A percentile compares a stretch with the other conserved stretches of the same genome.
These are phyloP conservation scores for Encephalitozoon intestinalis DNA, from an alignment of 371 early-diverging fungal genomes.

Conservation along the genomic window DNA sequence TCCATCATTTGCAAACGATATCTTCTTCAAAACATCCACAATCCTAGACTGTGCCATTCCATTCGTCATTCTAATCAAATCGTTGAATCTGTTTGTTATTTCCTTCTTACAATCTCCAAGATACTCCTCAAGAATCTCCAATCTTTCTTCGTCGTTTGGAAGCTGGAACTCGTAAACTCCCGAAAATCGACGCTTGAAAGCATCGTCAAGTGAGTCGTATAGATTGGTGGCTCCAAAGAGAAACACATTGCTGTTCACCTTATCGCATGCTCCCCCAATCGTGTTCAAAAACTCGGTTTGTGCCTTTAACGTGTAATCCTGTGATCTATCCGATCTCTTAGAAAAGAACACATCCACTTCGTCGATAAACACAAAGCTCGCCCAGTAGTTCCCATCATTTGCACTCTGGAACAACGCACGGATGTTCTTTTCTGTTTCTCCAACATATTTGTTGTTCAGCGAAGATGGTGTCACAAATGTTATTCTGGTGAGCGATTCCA, in stretches of 20 bases:
- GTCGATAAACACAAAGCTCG: conserved; percentile 51
- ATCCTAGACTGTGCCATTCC: conserved; percentile 1
- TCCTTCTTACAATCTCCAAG: neutral
- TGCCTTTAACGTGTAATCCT: conserved; percentile 3
- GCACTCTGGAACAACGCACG: conserved; percentile 34
- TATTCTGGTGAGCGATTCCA: conserved; percentile 12
- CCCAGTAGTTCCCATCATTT: conserved; percentile 24
- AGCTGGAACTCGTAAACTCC: conserved; percentile 22
- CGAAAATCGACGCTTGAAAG: conserved; percentile 47
- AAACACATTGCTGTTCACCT: conserved; percentile 24
- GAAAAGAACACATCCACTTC: conserved; percentile 52
- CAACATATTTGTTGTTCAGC: conserved; percentile 51
- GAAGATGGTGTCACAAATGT: conserved; percentile 29
- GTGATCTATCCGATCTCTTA: conserved; percentile 18
- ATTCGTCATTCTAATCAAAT: neutral
- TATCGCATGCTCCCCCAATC: conserved; percentile 34
- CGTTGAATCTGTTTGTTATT: neutral
- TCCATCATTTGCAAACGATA: neutral
- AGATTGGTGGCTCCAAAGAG: conserved; percentile 51
- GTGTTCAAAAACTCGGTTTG: conserved; percentile 41
- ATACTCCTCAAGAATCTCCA: conserved; percentile 12
- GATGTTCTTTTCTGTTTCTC: conserved; percentile 46
- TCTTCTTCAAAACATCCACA: neutral
- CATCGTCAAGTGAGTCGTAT: conserved; percentile 35
- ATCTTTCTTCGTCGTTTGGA: conserved; percentile 21